Evolutionary conservation across 2,329 filamentous ascomycete species (phyloP).

Genomic region (Ceratocystis papillata): DNA sequence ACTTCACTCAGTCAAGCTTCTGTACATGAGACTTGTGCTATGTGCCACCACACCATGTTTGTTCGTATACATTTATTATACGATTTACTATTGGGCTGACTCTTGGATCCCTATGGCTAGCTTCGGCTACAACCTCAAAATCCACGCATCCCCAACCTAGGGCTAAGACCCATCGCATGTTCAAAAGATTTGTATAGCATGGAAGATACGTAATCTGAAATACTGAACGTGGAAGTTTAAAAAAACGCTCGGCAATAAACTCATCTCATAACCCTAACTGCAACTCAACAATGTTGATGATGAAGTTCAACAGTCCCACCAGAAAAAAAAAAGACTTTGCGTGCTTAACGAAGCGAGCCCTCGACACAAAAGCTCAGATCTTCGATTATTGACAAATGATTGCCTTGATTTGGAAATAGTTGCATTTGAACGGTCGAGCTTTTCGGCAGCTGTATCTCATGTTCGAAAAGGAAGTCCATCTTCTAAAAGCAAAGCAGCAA

Average conservation of each 20-base stretch:
- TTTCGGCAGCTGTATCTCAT: not conserved
- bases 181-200: constrained; percentile 11
- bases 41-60: not conserved
- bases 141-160: not conserved
- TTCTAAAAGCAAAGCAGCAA: constrained; percentile 2
- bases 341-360: not conserved
- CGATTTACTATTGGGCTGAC: not conserved
- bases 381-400: not conserved
- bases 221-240: constrained; percentile 23
- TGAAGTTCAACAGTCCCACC: not conserved
- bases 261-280: constrained; percentile 13
- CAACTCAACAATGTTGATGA: not conserved
- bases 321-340: not conserved
- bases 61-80: not conserved
- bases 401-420: not conserved
- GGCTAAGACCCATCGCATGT: not conserved
- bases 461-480: constrained; percentile 1
- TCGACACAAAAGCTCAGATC: not conserved
- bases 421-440: not conserved
- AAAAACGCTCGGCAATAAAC: constrained; percentile 23
- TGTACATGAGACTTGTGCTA: not conserved
- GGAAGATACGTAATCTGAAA: constrained; percentile 15
- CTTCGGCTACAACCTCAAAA: not conserved
- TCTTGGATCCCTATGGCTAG: not conserved
- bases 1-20: not conserved